Conservation (phyloP, 2,329 filamentous ascomycete genomes). For the Colletotrichum coccodes region DNA sequence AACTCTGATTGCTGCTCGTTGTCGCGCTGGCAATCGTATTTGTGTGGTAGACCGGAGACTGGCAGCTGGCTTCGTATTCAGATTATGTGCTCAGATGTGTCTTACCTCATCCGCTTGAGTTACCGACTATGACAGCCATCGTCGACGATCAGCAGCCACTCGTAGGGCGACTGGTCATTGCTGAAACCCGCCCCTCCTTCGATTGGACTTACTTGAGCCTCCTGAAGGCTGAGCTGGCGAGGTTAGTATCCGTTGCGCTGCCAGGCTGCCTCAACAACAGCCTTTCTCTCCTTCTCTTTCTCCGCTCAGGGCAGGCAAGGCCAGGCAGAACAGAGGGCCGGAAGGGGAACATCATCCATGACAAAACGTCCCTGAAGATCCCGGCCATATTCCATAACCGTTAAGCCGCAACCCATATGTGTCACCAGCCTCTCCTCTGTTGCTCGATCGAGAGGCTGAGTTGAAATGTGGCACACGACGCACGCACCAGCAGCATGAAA, state of each 20-base stretch:
- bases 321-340: neutral
- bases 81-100: slow-evolving; percentile 6
- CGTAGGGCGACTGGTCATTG: slow-evolving; percentile 18
- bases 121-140: slow-evolving; percentile 12
- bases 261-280: neutral
- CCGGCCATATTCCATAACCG: slow-evolving; percentile 23
- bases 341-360: slow-evolving; percentile 16
- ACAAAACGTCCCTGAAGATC: slow-evolving; percentile 31
- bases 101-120: slow-evolving; percentile 6
- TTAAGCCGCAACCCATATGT: slow-evolving; percentile 30
- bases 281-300: neutral
- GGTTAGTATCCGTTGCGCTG: neutral
- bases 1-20: slow-evolving; percentile 15
- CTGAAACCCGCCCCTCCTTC: slow-evolving; percentile 22
- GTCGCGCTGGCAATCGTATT: slow-evolving; percentile 8
- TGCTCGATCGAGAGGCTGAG: slow-evolving; percentile 23
- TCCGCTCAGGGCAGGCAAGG: slow-evolving; percentile 13
- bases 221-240: slow-evolving; percentile 27
- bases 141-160: slow-evolving; percentile 30
- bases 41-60: neutral
- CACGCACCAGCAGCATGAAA: slow-evolving; percentile 30
- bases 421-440: slow-evolving; percentile 7
- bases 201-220: slow-evolving; percentile 13
- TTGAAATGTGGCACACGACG: slow-evolving; percentile 24
- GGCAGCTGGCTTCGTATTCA: slow-evolving; percentile 9